Evolutionary conservation across 2,329 filamentous ascomycete genomes (phyloP).

Genomic region (Zarea fungicola): DNA sequence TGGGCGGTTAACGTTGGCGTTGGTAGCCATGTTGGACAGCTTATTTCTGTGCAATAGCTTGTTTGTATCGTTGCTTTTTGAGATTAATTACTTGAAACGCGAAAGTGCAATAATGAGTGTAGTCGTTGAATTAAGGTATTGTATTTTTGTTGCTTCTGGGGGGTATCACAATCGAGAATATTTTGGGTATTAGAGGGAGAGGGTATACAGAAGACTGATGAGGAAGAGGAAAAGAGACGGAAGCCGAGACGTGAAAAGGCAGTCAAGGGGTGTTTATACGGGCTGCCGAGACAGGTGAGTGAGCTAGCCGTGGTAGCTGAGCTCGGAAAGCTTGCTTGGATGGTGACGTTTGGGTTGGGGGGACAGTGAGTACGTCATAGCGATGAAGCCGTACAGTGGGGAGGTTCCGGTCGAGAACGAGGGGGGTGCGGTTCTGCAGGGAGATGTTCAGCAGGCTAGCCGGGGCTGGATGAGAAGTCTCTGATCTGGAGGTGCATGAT

Average conservation of each 20-base stretch:
- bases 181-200: slow-evolving; percentile 13
- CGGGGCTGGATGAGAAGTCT: neutral
- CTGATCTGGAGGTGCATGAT: neutral
- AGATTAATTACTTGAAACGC: neutral
- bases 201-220: slow-evolving; percentile 10
- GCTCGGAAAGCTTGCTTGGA: slow-evolving; percentile 10
- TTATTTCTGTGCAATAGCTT: slow-evolving; percentile 5
- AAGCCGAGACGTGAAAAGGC: neutral
- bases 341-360: slow-evolving; percentile 14
- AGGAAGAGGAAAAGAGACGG: neutral
- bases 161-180: slow-evolving; percentile 11
- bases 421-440: neutral
- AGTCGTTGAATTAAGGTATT: slow-evolving; percentile 8
- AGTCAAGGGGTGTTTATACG: slow-evolving; percentile 14
- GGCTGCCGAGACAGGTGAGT: neutral
- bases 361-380: slow-evolving; percentile 13
- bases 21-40: slow-evolving; percentile 16
- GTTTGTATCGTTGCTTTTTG: neutral
- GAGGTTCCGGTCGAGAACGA: no score
- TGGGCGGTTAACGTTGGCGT: slow-evolving; percentile 64
- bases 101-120: neutral
- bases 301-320: slow-evolving; percentile 8
- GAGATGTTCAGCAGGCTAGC: neutral
- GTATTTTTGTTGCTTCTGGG: neutral
- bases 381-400: slow-evolving; percentile 2